phyloP scores from a whole-genome alignment of 805 yeast genomes.

The Pichia rugopelliculosa region DNA sequence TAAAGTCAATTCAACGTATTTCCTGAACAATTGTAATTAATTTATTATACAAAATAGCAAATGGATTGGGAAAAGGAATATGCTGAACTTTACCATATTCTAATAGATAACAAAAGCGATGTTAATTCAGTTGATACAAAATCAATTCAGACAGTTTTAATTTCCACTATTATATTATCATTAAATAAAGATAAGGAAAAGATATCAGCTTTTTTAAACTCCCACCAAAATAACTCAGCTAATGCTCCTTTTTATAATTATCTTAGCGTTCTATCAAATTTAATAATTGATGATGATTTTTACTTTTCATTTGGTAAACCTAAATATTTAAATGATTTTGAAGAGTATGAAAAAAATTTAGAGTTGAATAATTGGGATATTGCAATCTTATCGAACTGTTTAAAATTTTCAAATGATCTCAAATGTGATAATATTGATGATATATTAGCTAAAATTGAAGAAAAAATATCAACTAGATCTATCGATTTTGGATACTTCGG shows the following conservation, averaged over 20 bases:
- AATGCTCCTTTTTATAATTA: neutral
- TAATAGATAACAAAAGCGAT: neutral
- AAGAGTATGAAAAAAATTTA: neutral
- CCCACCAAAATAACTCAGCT: neutral
- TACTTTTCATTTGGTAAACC: neutral
- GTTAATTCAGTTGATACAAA: neutral
- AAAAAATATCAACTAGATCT: neutral
- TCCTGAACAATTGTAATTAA: neutral
- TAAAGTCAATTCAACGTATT: neutral
- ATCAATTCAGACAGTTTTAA: neutral
- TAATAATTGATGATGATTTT: neutral
- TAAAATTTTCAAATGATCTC: neutral
- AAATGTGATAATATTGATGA: neutral
- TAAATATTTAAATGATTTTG: neutral
- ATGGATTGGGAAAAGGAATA: neutral
- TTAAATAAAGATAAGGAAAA: neutral
- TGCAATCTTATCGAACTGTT: neutral
- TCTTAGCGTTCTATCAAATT: neutral
- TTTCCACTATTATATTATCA: neutral
- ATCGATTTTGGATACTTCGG: neutral
- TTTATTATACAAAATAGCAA: no score
- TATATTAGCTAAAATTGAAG: neutral
- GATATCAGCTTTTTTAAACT: neutral
- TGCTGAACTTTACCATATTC: neutral
- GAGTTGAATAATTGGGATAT: neutral